These are phyloP conservation scores for Picea glauca DNA, from an alignment of 75 land plant species.

Conservation along the genomic window DNA sequence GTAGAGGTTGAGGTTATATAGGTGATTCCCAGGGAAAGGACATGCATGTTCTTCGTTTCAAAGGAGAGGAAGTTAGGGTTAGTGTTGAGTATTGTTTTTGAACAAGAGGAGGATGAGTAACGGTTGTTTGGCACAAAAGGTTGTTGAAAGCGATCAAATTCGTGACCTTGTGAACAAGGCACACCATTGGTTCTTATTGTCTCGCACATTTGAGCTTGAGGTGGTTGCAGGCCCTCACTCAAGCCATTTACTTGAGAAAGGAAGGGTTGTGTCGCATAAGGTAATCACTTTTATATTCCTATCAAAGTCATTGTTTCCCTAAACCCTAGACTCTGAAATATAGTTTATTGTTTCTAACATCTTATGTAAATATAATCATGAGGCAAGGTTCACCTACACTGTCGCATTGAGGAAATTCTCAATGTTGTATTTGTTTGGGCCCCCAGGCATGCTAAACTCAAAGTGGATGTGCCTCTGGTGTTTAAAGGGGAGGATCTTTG, in stretches of 20 bases:
- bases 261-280: constrained; percentile 48
- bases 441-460: no score
- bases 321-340: no score
- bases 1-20: constrained; percentile 34
- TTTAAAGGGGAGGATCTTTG: no score
- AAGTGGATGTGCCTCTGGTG: no score
- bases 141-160: constrained; percentile 48
- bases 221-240: constrained; percentile 56
- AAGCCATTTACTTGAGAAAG: constrained; percentile 30
- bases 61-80: constrained; percentile 39
- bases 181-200: constrained; percentile 26
- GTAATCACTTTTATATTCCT: constrained; percentile 6
- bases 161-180: constrained; percentile 25
- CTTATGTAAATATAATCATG: no score
- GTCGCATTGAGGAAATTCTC: no score
- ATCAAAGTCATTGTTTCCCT: not conserved
- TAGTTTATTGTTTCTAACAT: no score
- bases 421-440: no score
- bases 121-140: constrained; percentile 17
- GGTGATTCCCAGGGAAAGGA: constrained; percentile 47
- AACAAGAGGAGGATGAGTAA: not conserved
- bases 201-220: constrained; percentile 39
- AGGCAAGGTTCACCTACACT: no score
- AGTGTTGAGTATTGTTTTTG: constrained; percentile 49
- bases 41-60: constrained; percentile 28